Evolutionary conservation across 169 alveolate genomes (phyloP).

Genomic region (Cryptosporidium viatorum): DNA sequence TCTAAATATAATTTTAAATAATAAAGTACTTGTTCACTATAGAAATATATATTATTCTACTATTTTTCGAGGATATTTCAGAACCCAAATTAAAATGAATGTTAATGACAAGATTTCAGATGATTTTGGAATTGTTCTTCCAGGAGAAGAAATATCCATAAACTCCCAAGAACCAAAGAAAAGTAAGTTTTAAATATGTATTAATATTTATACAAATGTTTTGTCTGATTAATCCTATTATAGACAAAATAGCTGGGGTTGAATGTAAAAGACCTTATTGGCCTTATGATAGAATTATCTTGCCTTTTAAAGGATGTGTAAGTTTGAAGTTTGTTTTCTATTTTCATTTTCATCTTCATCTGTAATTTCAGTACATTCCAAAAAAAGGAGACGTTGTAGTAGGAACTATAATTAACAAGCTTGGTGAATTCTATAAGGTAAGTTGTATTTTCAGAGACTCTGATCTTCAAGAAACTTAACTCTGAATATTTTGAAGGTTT

Average conservation of each 20-base stretch:
- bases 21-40: neutral
- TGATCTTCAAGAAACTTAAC: neutral
- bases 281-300: slow-evolving; percentile 41
- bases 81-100: slow-evolving; percentile 16
- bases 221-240: neutral
- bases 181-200: slow-evolving; percentile 17
- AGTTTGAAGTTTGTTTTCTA: slow-evolving; percentile 12
- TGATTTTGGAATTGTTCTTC: slow-evolving; percentile 36
- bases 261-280: slow-evolving; percentile 57
- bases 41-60: neutral
- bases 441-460: neutral
- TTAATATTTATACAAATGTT: no score
- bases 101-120: neutral
- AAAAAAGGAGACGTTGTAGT: slow-evolving; percentile 56
- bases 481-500: slow-evolving; percentile 14
- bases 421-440: slow-evolving; percentile 65
- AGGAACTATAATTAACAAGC: slow-evolving; percentile 33
- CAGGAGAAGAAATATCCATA: slow-evolving; percentile 44
- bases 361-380: slow-evolving; percentile 50
- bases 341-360: neutral
- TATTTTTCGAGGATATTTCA: neutral
- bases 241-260: slow-evolving; percentile 43
- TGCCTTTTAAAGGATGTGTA: slow-evolving; percentile 53
- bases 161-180: neutral
- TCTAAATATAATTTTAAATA: neutral